These are phyloP conservation scores for Septoria linicola DNA, from an alignment of 2,329 filamentous ascomycete genomes.

Conservation along the genomic window DNA sequence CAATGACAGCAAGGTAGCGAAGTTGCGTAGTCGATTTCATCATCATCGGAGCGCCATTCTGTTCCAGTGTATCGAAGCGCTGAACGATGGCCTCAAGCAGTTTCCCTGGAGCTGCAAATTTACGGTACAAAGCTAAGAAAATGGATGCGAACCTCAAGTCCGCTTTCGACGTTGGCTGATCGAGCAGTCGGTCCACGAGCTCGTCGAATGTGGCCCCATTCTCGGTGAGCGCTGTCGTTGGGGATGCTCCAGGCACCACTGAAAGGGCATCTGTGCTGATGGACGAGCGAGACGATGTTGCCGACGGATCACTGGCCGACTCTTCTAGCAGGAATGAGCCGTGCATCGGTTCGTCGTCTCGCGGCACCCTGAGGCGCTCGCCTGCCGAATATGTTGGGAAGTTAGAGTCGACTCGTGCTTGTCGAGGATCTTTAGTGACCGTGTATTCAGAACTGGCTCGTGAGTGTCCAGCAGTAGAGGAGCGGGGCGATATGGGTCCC, in stretches of 20 bases:
- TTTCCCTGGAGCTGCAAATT: constrained; percentile 79
- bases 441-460: constrained; percentile 51
- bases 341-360: constrained; percentile 48
- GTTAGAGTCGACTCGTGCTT: constrained; percentile 37
- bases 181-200: constrained; percentile 78
- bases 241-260: constrained; percentile 20
- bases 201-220: constrained; percentile 55
- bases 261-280: constrained; percentile 58
- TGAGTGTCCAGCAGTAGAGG: constrained; percentile 43
- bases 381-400: constrained; percentile 31
- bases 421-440: constrained; percentile 30
- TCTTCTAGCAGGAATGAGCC: constrained; percentile 66
- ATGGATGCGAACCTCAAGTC: constrained; percentile 85
- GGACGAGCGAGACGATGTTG: constrained; percentile 66
- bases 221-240: constrained; percentile 47
- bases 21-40: constrained; percentile 78
- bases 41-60: constrained; percentile 67
- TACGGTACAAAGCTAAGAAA: constrained; percentile 90
- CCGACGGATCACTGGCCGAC: constrained; percentile 58
- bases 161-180: constrained; percentile 77
- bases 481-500: constrained; percentile 42
- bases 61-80: constrained; percentile 69
- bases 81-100: constrained; percentile 76
- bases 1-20: constrained; percentile 77
- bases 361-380: constrained; percentile 36